A percentile compares a stretch with the other conserved stretches of the same genome.
Evolutionary conservation across 2,329 filamentous ascomycete genomes (phyloP).

Genomic region (Fusarium buharicum): DNA sequence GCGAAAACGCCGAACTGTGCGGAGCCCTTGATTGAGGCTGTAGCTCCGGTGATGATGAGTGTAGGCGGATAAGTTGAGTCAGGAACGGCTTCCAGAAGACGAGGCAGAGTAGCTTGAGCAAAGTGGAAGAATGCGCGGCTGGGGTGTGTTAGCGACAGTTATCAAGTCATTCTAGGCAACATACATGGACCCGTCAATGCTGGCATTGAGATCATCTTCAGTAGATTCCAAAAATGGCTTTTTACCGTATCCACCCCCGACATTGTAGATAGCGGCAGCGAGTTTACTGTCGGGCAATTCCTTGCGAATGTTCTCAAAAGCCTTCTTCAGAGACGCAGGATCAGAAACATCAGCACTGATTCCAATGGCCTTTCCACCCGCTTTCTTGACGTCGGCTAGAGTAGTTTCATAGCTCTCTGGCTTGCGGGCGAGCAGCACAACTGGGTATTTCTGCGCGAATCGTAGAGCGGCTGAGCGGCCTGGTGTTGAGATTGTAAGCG

Average conservation of each 20-base stretch:
- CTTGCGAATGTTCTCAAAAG: constrained; percentile 70
- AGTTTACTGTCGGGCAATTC: constrained; percentile 66
- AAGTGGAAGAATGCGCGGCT: constrained; percentile 80
- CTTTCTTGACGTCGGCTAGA: constrained; percentile 72
- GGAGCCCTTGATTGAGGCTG: constrained; percentile 79
- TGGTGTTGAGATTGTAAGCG: constrained; percentile 25
- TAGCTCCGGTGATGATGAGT: constrained; percentile 87
- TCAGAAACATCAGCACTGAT: constrained; percentile 65
- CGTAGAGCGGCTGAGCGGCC: constrained; percentile 63
- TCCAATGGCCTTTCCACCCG: constrained; percentile 76
- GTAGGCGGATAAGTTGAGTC: constrained; percentile 73
- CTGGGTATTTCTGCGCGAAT: constrained; percentile 74
- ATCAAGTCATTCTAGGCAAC: constrained; percentile 25
- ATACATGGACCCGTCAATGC: constrained; percentile 61
- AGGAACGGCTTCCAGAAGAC: constrained; percentile 70
- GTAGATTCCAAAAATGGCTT: constrained; percentile 70
- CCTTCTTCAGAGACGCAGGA: constrained; percentile 59
- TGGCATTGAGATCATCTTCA: constrained; percentile 60
- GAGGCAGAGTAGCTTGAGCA: constrained; percentile 75
- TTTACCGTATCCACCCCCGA: constrained; percentile 60
- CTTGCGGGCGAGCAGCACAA: constrained; percentile 78
- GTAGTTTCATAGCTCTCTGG: constrained; percentile 73
- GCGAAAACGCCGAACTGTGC: constrained; percentile 78
- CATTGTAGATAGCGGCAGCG: constrained; percentile 78
- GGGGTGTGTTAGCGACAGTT: neutral